Evolutionary conservation across 495 filamentous ascomycete species (phyloP).

Genomic region (Penicilliopsis zonata): DNA sequence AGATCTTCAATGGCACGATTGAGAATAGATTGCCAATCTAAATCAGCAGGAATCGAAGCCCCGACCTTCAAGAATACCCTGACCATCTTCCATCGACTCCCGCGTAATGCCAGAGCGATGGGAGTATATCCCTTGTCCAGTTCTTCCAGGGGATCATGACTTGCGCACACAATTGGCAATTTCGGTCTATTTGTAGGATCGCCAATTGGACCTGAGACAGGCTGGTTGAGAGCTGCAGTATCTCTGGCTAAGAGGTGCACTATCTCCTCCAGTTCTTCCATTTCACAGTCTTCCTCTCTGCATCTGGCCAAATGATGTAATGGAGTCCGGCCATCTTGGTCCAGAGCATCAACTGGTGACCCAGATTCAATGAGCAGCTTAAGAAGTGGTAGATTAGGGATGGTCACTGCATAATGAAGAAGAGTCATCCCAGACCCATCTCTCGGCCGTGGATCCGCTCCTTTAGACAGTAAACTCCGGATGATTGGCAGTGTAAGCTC

Average conservation of each 20-base stretch:
- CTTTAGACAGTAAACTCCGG: too few relatives aligned
- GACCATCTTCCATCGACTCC: background rate
- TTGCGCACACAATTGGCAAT: too few relatives aligned
- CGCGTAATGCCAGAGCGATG: background rate
- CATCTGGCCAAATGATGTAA: background rate
- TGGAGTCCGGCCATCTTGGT: background rate
- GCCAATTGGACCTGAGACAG: too few relatives aligned
- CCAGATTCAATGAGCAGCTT: background rate
- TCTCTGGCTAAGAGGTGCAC: too few relatives aligned
- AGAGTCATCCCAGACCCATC: constrained; percentile 2
- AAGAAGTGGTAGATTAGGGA: constrained; percentile 1
- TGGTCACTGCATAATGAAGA: constrained; percentile 3
- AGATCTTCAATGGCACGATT: background rate
- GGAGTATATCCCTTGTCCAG: too few relatives aligned
- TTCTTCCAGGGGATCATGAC: too few relatives aligned
- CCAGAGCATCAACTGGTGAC: background rate
- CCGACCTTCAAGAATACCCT: background rate
- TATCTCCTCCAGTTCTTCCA: background rate
- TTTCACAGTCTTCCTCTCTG: background rate
- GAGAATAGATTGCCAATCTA: background rate
- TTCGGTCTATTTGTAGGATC: too few relatives aligned
- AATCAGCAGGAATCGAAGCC: background rate
- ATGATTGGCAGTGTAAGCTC: too few relatives aligned
- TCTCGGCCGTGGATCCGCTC: background rate
- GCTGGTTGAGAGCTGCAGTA: too few relatives aligned